Evolutionary conservation across 768 basidiomycete genomes (phyloP), one percentile per base, ranked within the genome.

Genomic region (Fomitopsis serialis): DNA sequence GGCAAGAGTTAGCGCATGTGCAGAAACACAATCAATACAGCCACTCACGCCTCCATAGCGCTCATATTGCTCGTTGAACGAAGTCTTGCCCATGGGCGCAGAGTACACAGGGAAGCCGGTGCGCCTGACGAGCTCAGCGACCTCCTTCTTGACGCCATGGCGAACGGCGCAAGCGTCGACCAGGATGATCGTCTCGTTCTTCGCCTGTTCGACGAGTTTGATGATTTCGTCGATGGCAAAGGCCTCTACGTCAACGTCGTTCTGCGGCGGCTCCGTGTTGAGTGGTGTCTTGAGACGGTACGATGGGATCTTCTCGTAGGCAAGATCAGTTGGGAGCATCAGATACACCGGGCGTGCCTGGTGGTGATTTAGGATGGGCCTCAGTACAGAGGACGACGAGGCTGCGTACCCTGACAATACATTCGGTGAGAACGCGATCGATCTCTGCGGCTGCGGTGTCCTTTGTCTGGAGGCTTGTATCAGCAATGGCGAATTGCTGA

Each of bases 291-390:
- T 70, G 50, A 97, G 76, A 19, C 80, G 78, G 37, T 79, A 77
- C 5, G 81, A 69, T 0, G 90, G 78, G 17, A 94, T 83, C 63
- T 84, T 80, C 50, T 75, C 70, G 62, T 79, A 76, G 3, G 87
- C 86, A 49, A 96, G 72, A 66, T 98, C 89, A 6, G 86, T 94
- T 0, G 92, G 95, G 11, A 98, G 74, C 34, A 85, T 80, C 37
- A 98, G 70, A 64, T 98, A 98, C 29, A 89, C 90, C 0, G 95
- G 95, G 19, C 91, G 84, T 25, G 85, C 87, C 80, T 90, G 32
- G n/a, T 32, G 12, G 24, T 9, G 32, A 35, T 56, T 2, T 15
- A 49, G 9, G 4, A 19, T 17, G 15, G 12, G n/a, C n/a, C 15
- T 2, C 11, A 22, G 42, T 17, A 37, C 42, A 40, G 24, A 23